Percentiles rank a stretch among this genome's conserved stretches.
Evolutionary conservation across 352 stramenopile species (phyloP).

Genomic region (Elongisporangium anandrum): DNA sequence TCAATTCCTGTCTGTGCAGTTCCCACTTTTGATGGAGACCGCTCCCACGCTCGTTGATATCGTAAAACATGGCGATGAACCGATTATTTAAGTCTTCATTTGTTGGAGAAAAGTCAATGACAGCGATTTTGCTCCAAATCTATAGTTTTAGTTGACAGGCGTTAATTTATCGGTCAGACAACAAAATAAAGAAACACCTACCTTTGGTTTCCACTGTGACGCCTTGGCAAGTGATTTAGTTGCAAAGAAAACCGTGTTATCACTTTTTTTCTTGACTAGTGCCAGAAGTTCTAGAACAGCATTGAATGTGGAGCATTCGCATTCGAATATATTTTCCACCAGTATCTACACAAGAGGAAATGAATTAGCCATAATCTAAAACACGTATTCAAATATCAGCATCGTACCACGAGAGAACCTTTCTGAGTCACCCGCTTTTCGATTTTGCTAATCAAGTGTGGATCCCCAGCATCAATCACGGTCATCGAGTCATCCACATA

Average conservation of each 20-base stretch:
- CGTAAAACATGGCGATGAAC: constrained; percentile 25
- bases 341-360: constrained; percentile 25
- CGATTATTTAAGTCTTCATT: constrained; percentile 27
- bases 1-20: not conserved
- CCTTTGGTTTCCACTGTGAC: constrained; percentile 40
- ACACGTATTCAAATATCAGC: not conserved
- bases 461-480: constrained; percentile 41
- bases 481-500: constrained; percentile 15
- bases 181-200: constrained; percentile 9
- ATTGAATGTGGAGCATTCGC: constrained; percentile 26
- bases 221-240: constrained; percentile 27
- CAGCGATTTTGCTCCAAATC: constrained; percentile 45
- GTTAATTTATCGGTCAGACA: not conserved
- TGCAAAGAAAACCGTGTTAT: constrained; percentile 37
- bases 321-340: constrained; percentile 39
- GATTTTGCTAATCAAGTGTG: constrained; percentile 22
- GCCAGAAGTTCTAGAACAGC: constrained; percentile 31
- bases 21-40: constrained; percentile 2
- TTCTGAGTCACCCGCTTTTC: constrained; percentile 39
- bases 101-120: constrained; percentile 40
- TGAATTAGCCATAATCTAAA: not conserved
- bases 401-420: not conserved
- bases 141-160: constrained; percentile 7
- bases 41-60: constrained; percentile 3
- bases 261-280: constrained; percentile 33